phyloP scores from a whole-genome alignment of 257 asterid species.

The Salvia splendens region DNA sequence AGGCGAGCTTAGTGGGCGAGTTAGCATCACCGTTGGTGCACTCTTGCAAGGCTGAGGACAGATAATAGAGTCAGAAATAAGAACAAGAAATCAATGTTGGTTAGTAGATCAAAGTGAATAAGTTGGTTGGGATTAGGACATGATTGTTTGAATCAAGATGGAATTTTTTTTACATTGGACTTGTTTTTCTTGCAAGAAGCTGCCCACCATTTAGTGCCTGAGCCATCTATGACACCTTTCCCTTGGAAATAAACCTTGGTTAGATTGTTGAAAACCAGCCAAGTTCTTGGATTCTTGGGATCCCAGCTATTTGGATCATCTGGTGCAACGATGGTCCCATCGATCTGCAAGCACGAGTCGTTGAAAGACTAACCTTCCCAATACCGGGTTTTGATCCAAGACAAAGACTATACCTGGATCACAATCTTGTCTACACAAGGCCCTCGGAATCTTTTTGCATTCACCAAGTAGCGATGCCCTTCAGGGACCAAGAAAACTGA shows the following conservation, averaged over 20 bases:
- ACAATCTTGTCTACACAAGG: slow-evolving; percentile 66
- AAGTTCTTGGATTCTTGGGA: slow-evolving; percentile 56
- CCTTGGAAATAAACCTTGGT: slow-evolving; percentile 68
- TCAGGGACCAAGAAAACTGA: slow-evolving; percentile 76
- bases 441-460: slow-evolving; percentile 77
- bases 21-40: slow-evolving; percentile 80
- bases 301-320: slow-evolving; percentile 80
- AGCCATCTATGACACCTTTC: slow-evolving; percentile 77
- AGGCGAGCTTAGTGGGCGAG: slow-evolving; percentile 15
- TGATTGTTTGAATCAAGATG: background rate
- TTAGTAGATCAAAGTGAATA: slow-evolving; percentile 17
- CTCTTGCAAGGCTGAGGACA: slow-evolving; percentile 71
- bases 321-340: slow-evolving; percentile 86
- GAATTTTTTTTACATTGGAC: slow-evolving; percentile 56
- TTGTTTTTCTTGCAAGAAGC: slow-evolving; percentile 91
- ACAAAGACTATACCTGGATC: slow-evolving; percentile 50
- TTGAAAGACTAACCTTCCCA: background rate
- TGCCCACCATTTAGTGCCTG: slow-evolving; percentile 95
- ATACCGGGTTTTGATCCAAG: background rate
- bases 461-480: slow-evolving; percentile 66
- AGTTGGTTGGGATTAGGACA: slow-evolving; percentile 7
- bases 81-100: background rate
- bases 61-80: background rate
- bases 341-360: slow-evolving; percentile 53
- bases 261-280: slow-evolving; percentile 72